A percentile compares a stretch with the other conserved stretches of the same genome.
Conservation (phyloP, 1,139 yeast species). For the Pneumocystis sp. region DNA sequence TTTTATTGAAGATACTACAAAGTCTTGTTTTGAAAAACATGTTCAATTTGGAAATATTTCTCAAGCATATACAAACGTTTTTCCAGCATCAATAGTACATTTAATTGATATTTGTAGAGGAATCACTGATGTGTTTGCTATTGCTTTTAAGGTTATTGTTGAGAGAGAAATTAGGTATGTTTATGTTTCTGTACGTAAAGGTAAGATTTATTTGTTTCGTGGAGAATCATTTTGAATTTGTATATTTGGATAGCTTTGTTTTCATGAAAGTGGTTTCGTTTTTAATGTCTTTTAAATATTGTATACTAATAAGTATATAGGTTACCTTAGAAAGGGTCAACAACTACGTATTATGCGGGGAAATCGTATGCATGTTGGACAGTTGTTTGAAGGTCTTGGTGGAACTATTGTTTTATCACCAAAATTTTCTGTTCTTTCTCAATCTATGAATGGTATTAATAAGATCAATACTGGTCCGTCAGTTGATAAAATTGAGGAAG, state of each 20-base stretch:
- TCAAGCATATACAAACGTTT: background rate
- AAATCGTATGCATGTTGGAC: background rate
- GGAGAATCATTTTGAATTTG: background rate
- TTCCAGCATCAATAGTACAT: background rate
- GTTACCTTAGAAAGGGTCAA: background rate
- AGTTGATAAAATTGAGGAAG: conserved; percentile 28
- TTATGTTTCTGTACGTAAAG: background rate
- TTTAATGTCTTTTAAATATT: background rate
- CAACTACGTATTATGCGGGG: background rate
- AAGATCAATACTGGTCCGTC: background rate
- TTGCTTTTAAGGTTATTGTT: background rate
- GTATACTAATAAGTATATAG: background rate
- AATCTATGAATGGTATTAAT: too few relatives aligned
- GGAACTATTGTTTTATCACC: background rate
- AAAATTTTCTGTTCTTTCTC: background rate
- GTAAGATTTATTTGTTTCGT: background rate
- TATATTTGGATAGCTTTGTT: background rate
- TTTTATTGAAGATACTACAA: background rate
- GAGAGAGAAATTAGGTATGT: background rate
- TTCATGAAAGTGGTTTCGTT: background rate
- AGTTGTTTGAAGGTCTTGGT: background rate
- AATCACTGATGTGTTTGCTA: background rate
- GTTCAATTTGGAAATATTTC: background rate
- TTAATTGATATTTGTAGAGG: background rate
- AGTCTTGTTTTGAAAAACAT: background rate